Conservation (phyloP, 2,329 filamentous ascomycete species). For the Sporothrix curviconia region DNA sequence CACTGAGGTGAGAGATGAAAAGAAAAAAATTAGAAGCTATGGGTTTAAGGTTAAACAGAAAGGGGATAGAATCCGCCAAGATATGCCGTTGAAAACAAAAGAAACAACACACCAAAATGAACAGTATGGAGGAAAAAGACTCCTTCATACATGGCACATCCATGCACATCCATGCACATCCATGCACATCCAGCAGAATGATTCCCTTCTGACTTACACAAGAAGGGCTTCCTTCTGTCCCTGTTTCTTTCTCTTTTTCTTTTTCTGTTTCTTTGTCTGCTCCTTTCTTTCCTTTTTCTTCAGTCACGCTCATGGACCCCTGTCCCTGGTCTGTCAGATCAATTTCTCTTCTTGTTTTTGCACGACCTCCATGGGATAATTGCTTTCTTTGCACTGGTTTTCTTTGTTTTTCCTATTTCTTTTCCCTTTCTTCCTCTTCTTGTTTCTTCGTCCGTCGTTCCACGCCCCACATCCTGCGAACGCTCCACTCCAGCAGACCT, state of each 20-base stretch:
- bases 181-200: too few species aligned
- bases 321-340: too few species aligned
- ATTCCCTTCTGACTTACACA: not conserved
- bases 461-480: not conserved
- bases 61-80: too few species aligned
- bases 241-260: too few species aligned
- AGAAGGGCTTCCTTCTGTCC: not conserved
- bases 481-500: too few species aligned
- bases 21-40: too few species aligned
- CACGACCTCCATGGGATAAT: not conserved
- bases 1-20: not conserved
- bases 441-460: too few species aligned
- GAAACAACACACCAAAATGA: not conserved
- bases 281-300: not conserved
- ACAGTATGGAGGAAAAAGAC: not conserved
- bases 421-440: not conserved
- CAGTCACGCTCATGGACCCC: not conserved
- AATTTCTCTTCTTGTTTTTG: not conserved
- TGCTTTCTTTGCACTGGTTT: not conserved
- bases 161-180: too few species aligned
- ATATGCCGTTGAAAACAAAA: not conserved
- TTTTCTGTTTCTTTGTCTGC: not conserved
- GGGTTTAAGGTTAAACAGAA: too few species aligned
- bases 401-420: not conserved
- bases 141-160: too few species aligned